A percentile compares a stretch with the other conserved stretches of the same genome.
Conservation (phyloP, 495 filamentous ascomycete species). For the Wilcoxina mikolae region DNA sequence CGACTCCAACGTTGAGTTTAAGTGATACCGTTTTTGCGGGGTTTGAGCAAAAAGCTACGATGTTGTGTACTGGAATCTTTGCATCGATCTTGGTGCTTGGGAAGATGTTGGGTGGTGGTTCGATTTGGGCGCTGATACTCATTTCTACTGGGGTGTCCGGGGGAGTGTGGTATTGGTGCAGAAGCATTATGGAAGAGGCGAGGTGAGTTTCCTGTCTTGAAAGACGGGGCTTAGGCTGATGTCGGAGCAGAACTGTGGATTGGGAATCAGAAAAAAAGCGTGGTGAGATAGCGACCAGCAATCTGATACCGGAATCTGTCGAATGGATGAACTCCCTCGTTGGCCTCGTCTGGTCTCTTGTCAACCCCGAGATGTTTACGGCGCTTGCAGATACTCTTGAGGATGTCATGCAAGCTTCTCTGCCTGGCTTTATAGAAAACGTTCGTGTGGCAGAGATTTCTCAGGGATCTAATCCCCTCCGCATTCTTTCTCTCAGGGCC, state of each 20-base stretch:
- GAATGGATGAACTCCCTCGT: slow-evolving; percentile 90
- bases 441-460: slow-evolving; percentile 93
- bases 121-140: slow-evolving; percentile 59
- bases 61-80: slow-evolving; percentile 52
- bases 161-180: slow-evolving; percentile 75
- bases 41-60: slow-evolving; percentile 55
- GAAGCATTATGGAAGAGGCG: slow-evolving; percentile 66
- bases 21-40: slow-evolving; percentile 61
- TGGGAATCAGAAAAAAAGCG: slow-evolving; percentile 55
- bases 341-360: slow-evolving; percentile 66
- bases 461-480: slow-evolving; percentile 76
- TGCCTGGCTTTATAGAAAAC: slow-evolving; percentile 78
- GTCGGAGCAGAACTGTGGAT: neutral
- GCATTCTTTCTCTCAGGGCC: slow-evolving; percentile 77
- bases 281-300: slow-evolving; percentile 66
- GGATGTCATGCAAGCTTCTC: slow-evolving; percentile 92
- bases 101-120: slow-evolving; percentile 54
- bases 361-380: slow-evolving; percentile 87
- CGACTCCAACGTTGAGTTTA: slow-evolving; percentile 73
- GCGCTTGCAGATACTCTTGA: slow-evolving; percentile 54
- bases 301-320: slow-evolving; percentile 82
- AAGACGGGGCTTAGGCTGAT: neutral
- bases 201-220: slow-evolving; percentile 13
- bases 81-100: slow-evolving; percentile 62
- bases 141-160: slow-evolving; percentile 51